A percentile compares a stretch with the other conserved stretches of the same genome.
Evolutionary conservation across 169 alveolate species (phyloP).

Genomic region (Cardiosporidium cionae): DNA sequence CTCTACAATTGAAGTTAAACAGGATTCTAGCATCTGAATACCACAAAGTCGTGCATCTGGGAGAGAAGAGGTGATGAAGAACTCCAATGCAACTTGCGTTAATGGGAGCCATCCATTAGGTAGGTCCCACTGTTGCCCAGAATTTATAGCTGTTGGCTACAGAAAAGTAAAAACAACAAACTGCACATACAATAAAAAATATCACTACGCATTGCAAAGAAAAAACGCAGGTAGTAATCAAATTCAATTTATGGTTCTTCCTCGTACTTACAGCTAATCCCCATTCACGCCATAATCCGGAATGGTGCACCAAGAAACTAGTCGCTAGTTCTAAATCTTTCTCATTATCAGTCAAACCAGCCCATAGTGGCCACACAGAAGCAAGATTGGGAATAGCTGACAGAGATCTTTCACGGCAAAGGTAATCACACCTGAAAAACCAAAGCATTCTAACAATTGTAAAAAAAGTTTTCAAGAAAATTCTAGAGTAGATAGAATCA

Average conservation of each 20-base stretch:
- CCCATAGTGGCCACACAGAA: neutral
- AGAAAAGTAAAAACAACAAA: neutral
- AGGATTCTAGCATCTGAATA: neutral
- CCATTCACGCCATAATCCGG: slow-evolving; percentile 21
- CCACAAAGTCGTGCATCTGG: neutral
- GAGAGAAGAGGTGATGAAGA: neutral
- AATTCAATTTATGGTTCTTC: too few relatives aligned
- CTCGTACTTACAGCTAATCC: slow-evolving; percentile 11
- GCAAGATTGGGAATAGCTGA: neutral
- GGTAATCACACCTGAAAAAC: neutral
- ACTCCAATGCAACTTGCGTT: slow-evolving; percentile 22
- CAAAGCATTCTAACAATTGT: too few relatives aligned
- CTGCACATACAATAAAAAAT: too few relatives aligned
- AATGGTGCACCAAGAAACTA: slow-evolving; percentile 2
- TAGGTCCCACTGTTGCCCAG: slow-evolving; percentile 38
- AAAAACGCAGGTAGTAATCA: too few relatives aligned
- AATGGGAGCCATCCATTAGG: slow-evolving; percentile 47
- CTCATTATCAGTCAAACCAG: neutral
- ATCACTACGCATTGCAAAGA: too few relatives aligned
- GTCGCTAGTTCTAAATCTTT: neutral
- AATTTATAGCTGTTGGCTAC: slow-evolving; percentile 7
- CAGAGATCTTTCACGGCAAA: neutral
- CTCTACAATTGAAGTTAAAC: neutral
- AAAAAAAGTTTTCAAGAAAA: too few relatives aligned
- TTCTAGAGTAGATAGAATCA: too few relatives aligned